Base-by-base conservation (phyloP, 768 basidiomycete species). In the Mycena rosella region DNA sequence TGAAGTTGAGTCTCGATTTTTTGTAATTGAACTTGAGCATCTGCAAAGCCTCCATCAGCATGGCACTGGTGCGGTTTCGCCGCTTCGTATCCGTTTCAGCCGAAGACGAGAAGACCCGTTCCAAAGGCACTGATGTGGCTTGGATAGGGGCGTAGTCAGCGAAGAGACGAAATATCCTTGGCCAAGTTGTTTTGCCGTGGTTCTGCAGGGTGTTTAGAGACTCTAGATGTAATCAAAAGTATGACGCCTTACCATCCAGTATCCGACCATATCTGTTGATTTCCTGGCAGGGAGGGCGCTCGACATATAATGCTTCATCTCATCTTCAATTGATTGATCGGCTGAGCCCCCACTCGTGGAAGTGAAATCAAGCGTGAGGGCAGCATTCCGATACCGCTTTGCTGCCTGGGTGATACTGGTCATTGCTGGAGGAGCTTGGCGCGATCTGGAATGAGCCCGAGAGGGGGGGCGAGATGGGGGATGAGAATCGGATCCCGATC, bases 11-110 rank as follows among this genome's bases (percentile, higher is more conserved):
- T 20, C 32, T 29, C 36, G n/a, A 1, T 60, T 60, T 60, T 32
- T 60, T 60, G 58, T 20, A 60, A 30, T 49, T 60, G 58, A 60
- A 60, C n/a, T 60, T 60, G 27, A 60, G 47, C 58, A 60, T 60
- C 20, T 40, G 38, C 8, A 45, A 29, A n/a, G 30, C 42, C 44
- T 59, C 45, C 57, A 59, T 47, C 18, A 59, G 20, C 32, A 60
- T 38, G 13, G 47, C 45, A 26, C 47, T 49, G 15, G 26, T 60
- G 13, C 32, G 30, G 47, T 60, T 48, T 24, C 58, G 22, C 49
- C 26, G 32, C 38, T n/a, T n/a, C n/a, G n/a, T n/a, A n/a, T n/a
- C n/a, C n/a, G n/a, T n/a, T n/a, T n/a, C n/a, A n/a, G n/a, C 42
- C 45, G 56, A 57, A 1, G 56, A 57, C 3, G 56, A 57, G 44